Percentiles rank a stretch among this genome's conserved stretches.
Conservation (phyloP, 306 rosid species). For the Delonix regia region DNA sequence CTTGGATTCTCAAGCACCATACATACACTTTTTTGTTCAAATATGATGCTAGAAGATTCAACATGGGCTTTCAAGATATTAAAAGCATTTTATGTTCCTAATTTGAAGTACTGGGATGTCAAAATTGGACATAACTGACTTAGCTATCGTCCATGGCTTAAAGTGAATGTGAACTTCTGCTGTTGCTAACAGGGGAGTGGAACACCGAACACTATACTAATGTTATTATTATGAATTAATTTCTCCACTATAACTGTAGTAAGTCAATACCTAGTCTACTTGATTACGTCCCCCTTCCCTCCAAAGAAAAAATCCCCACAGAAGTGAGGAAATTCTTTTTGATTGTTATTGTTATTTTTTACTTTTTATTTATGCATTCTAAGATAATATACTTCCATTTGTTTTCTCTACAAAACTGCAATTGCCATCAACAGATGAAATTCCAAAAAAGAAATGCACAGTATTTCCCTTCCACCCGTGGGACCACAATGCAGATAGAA, state of each 20-base stretch:
- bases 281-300: neutral
- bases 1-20: conserved; percentile 6
- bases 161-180: neutral
- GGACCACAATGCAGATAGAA: conserved; percentile 36
- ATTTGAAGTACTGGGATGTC: neutral
- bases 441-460: conserved; percentile 41
- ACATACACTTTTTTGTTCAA: neutral
- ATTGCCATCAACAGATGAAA: conserved; percentile 30
- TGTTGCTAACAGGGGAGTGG: neutral
- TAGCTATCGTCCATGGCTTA: neutral
- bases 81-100: neutral
- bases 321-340: neutral
- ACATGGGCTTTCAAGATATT: neutral
- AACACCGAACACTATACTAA: neutral
- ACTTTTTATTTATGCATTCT: neutral
- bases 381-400: neutral
- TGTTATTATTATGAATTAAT: neutral
- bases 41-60: neutral
- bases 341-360: neutral
- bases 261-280: neutral
- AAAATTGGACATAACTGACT: neutral
- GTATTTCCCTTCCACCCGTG: conserved; percentile 52
- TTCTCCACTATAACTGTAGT: neutral
- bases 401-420: conserved; percentile 16
- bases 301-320: neutral